phyloP scores from a whole-genome alignment of 108 stramenopile species.

The Discostella pseudostelligera region DNA sequence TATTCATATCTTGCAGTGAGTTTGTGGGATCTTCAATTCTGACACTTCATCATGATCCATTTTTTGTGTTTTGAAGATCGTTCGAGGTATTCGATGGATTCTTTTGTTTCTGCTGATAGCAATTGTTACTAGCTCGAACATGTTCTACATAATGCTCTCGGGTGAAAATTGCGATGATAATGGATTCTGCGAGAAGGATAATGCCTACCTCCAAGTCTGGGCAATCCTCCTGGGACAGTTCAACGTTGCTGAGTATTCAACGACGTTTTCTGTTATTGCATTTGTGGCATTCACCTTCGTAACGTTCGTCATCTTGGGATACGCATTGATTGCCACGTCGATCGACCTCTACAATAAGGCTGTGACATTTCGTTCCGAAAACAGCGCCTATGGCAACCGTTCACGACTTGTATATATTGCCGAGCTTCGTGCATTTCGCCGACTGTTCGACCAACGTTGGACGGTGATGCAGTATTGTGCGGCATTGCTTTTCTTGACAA shows the following conservation, averaged over 20 bases:
- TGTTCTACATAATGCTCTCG: constrained; percentile 53
- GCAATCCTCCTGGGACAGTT: constrained; percentile 49
- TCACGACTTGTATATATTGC: constrained; percentile 50
- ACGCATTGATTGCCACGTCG: constrained; percentile 45
- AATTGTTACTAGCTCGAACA: constrained; percentile 46
- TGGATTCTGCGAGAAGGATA: constrained; percentile 43
- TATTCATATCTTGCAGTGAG: background rate
- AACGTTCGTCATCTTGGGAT: constrained; percentile 36
- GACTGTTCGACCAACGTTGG: constrained; percentile 49
- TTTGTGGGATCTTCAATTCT: background rate
- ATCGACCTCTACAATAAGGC: constrained; percentile 49
- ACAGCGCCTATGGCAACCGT: constrained; percentile 47
- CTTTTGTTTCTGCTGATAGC: constrained; percentile 45
- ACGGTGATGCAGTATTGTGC: constrained; percentile 55
- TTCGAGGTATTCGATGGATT: constrained; percentile 47
- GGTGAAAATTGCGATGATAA: constrained; percentile 45
- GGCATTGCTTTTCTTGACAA: constrained; percentile 45
- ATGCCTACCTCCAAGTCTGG: constrained; percentile 51
- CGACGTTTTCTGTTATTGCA: constrained; percentile 42
- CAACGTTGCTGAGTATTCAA: constrained; percentile 31
- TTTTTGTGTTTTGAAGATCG: constrained; percentile 25
- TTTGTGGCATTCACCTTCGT: constrained; percentile 47
- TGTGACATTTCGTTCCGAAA: constrained; percentile 49
- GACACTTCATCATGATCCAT: background rate
- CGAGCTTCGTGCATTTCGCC: constrained; percentile 49